Evolutionary conservation across 73 alveolate species (phyloP), one percentile per base, ranked within the genome.

Genomic region (Breviolum minutum): DNA sequence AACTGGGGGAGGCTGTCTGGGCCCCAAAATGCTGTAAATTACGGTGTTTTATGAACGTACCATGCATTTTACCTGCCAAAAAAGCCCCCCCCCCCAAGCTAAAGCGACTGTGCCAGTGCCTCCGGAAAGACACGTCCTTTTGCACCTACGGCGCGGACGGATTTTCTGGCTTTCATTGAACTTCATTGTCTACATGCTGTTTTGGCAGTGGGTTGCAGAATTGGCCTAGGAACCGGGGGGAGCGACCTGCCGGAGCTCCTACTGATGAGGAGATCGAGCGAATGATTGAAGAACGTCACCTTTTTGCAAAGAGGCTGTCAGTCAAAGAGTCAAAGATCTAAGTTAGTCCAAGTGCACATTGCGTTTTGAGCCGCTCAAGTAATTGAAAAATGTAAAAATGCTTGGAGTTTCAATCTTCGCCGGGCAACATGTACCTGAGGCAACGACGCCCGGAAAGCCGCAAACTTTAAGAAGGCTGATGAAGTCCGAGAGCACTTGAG

Each of bases 401-500:
- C 7, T 73, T 73, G 17, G 14, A 19, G 83, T 9, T 22, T 26
- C 83, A n/a, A n/a, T n/a, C n/a, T n/a, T n/a, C n/a, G n/a, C n/a
- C n/a, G n/a, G n/a, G n/a, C n/a, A n/a, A n/a, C n/a, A n/a, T n/a
- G n/a, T n/a, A n/a, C 20, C 27, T 32, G 83, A 92, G 97, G 97
- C 60, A 92, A 92, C 76, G 99, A 94, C 30, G 93, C 94, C 17
- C 81, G 99, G 63, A 94, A 94, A 71, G 91, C 99, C 22, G 99
- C 99, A 27, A 94, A 94, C 64, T 94, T 94, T 86, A 94, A 94
- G 99, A 94, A 94, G 81, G 91, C 99, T 6, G 99, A 79, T 14
- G 99, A 79, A 94, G 93, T 94, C 87, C 91, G 99, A 74, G 99
- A 94, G 85, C 93, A 94, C 63, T 62, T 94, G 82, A 94, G 86